Conservation (phyloP, 805 yeast species). For the Wickerhamiella sergipiensis region DNA sequence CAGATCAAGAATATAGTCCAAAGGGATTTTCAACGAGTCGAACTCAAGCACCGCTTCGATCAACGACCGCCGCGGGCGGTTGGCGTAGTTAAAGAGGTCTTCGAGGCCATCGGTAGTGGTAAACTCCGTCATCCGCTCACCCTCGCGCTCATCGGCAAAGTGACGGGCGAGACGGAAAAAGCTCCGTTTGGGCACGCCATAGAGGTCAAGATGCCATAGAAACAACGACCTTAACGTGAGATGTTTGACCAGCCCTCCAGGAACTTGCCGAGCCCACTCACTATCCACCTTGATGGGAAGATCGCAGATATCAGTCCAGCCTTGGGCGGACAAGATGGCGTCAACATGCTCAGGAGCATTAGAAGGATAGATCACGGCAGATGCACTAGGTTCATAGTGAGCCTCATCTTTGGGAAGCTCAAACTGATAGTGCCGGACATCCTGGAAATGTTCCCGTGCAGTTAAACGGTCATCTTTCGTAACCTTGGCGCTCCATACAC, state of each 20-base stretch:
- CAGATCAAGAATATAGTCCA: conserved; percentile 60
- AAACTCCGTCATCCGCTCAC: conserved; percentile 64
- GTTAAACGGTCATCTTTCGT: conserved; percentile 49
- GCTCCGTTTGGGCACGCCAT: conserved; percentile 69
- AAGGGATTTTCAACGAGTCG: conserved; percentile 58
- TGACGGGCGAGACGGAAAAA: conserved; percentile 66
- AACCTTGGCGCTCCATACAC: conserved; percentile 31
- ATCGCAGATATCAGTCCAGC: conserved; percentile 66
- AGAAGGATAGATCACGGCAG: conserved; percentile 59
- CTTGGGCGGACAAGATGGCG: conserved; percentile 49
- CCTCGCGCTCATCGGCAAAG: conserved; percentile 66
- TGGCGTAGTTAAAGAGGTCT: conserved; percentile 81
- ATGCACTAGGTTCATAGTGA: conserved; percentile 63
- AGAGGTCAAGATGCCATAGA: conserved; percentile 69
- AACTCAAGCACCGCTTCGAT: conserved; percentile 78
- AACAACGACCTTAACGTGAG: conserved; percentile 61
- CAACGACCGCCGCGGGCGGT: conserved; percentile 79
- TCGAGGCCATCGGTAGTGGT: conserved; percentile 58
- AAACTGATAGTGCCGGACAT: conserved; percentile 54
- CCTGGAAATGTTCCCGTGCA: conserved; percentile 67
- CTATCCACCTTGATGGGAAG: conserved; percentile 31
- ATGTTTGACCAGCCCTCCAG: conserved; percentile 38
- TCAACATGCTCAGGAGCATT: conserved; percentile 56
- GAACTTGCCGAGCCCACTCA: conserved; percentile 18
- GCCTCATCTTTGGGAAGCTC: conserved; percentile 20